Percentiles rank a stretch among this genome's conserved stretches.
These are phyloP conservation scores for Tolypocladium cylindrosporum DNA, from an alignment of 2,329 filamentous ascomycete genomes.

Conservation along the genomic window DNA sequence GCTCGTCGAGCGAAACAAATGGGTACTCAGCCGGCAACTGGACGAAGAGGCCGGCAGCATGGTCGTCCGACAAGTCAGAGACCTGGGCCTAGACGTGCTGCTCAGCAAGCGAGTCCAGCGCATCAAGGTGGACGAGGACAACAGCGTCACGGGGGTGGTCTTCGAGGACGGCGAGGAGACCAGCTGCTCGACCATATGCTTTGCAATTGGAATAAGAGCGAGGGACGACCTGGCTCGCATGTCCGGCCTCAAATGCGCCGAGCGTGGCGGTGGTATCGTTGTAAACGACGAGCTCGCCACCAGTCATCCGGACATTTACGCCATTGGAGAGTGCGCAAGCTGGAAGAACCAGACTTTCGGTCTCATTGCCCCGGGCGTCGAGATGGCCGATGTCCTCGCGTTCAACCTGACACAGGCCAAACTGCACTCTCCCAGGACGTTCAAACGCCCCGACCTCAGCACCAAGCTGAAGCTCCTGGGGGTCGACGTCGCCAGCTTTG, in stretches of 20 bases:
- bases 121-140: conserved; percentile 58
- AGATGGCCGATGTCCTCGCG: conserved; percentile 85
- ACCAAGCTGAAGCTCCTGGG: conserved; percentile 86
- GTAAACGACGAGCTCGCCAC: conserved; percentile 60
- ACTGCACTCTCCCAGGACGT: conserved; percentile 56
- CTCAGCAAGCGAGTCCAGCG: conserved; percentile 65
- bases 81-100: conserved; percentile 71
- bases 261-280: conserved; percentile 66
- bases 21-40: conserved; percentile 74
- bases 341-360: conserved; percentile 84
- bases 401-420: conserved; percentile 85
- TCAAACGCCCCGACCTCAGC: conserved; percentile 78
- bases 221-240: conserved; percentile 65
- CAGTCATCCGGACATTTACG: conserved; percentile 64
- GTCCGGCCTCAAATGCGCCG: conserved; percentile 62
- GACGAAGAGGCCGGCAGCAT: conserved; percentile 72
- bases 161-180: conserved; percentile 76
- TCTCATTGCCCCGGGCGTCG: conserved; percentile 79
- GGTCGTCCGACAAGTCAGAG: conserved; percentile 71
- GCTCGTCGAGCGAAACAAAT: conserved; percentile 71
- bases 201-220: conserved; percentile 78
- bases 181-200: conserved; percentile 73
- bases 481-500: conserved; percentile 86
- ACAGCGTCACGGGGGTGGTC: conserved; percentile 60
- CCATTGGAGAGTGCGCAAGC: conserved; percentile 83